Percentiles rank a stretch among this genome's conserved stretches.
These are phyloP conservation scores for Rhododendron henanense DNA, from an alignment of 148 eudicot species.

Conservation along the genomic window DNA sequence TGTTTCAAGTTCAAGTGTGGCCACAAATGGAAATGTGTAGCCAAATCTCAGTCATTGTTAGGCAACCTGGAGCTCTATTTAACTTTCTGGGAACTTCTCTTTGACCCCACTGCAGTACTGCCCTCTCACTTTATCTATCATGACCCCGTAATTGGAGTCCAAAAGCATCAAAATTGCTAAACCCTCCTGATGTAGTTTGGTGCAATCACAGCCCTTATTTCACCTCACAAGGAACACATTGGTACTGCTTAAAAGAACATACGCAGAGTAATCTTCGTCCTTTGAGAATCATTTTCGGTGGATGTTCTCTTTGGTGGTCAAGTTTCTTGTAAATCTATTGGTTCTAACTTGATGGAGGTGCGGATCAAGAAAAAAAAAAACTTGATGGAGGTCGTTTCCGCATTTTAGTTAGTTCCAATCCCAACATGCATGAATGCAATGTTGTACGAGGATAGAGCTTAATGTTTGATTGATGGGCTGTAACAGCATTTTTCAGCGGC, in stretches of 20 bases:
- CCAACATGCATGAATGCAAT: not conserved
- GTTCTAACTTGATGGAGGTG: too few relatives aligned
- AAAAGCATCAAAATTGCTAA: too few relatives aligned
- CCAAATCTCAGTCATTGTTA: not conserved
- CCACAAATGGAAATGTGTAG: not conserved
- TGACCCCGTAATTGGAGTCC: not conserved
- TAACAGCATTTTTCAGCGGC: not conserved
- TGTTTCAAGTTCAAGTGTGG: too few relatives aligned
- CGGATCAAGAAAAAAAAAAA: too few relatives aligned
- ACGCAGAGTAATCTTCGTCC: not conserved
- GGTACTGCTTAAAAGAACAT: not conserved
- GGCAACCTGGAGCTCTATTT: not conserved
- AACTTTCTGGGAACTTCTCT: too few relatives aligned
- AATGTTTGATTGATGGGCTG: not conserved
- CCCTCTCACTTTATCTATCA: not conserved
- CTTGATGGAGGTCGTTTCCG: too few relatives aligned
- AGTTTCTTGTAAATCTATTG: too few relatives aligned
- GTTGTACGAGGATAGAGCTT: not conserved
- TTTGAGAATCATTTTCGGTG: not conserved
- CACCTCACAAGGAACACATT: not conserved
- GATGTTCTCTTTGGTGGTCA: not conserved
- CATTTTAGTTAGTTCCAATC: too few relatives aligned
- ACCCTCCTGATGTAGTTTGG: not conserved
- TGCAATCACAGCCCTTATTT: not conserved
- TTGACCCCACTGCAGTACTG: not conserved